Evolutionary conservation across 345 rosid genomes (phyloP).

Genomic region (Anastatica hierochuntica): DNA sequence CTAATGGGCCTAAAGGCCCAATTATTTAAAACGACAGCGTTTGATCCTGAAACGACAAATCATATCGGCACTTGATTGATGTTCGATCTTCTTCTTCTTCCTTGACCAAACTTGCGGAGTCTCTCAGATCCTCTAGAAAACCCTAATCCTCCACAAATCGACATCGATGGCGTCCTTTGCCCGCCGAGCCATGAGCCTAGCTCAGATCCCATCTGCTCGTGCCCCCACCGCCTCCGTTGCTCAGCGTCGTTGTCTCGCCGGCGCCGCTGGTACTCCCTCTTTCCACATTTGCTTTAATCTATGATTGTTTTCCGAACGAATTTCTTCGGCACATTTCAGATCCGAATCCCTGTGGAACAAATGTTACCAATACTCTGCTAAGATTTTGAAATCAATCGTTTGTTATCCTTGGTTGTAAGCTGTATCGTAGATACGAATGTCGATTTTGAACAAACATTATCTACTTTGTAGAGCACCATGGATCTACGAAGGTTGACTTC

Average conservation of each 20-base stretch:
- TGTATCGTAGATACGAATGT: too few relatives aligned
- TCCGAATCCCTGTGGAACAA: background rate
- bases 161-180: constrained; percentile 28
- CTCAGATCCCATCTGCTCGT: constrained; percentile 24
- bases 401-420: too few relatives aligned
- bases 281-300: background rate
- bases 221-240: constrained; percentile 19
- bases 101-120: too few relatives aligned
- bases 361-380: too few relatives aligned
- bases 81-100: background rate
- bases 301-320: background rate
- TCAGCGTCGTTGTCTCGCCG: constrained; percentile 74
- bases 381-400: background rate
- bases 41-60: too few relatives aligned
- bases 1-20: too few relatives aligned
- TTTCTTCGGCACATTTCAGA: background rate
- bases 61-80: too few relatives aligned
- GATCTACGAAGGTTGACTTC: constrained; percentile 58
- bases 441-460: too few relatives aligned
- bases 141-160: constrained; percentile 19
- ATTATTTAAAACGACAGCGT: too few relatives aligned
- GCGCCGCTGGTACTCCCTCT: constrained; percentile 57
- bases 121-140: constrained; percentile 16
- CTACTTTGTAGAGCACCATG: constrained; percentile 90
- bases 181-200: constrained; percentile 29